Evolutionary conservation across 208 protist species (phyloP).

Genomic region (Herpetomonas tarakana): DNA sequence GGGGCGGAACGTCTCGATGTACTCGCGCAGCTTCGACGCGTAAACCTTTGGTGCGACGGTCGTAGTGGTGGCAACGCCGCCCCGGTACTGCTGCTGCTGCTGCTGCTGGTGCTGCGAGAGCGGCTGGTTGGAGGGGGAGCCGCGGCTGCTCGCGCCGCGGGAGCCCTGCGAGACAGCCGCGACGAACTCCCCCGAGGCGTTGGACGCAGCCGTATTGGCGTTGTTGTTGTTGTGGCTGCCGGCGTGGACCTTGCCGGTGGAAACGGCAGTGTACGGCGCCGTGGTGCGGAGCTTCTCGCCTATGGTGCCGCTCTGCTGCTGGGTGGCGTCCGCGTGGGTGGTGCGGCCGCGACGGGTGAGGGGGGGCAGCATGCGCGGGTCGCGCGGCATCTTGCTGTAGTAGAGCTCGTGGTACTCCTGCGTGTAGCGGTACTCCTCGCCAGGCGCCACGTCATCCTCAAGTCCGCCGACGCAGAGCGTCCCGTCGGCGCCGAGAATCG

Average conservation of each 20-base stretch:
- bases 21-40: slow-evolving; percentile 23
- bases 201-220: not conserved
- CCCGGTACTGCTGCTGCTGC: slow-evolving; percentile 1
- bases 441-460: slow-evolving; percentile 42
- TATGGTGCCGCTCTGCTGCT: too few species aligned
- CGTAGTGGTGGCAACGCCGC: not conserved
- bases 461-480: slow-evolving; percentile 37
- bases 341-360: slow-evolving; percentile 35
- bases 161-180: not conserved
- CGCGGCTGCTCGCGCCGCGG: too few species aligned
- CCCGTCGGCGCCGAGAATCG: slow-evolving; percentile 48
- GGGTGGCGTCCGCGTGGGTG: not conserved
- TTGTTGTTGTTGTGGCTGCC: not conserved
- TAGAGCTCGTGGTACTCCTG: slow-evolving; percentile 76
- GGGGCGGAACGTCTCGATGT: slow-evolving; percentile 39
- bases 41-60: not conserved
- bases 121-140: not conserved
- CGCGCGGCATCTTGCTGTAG: slow-evolving; percentile 75
- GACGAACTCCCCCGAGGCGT: not conserved
- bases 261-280: too few species aligned
- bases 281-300: too few species aligned
- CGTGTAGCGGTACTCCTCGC: slow-evolving; percentile 81
- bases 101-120: not conserved
- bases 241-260: not conserved
- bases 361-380: slow-evolving; percentile 79